Percentiles rank a stretch among this genome's conserved stretches.
phyloP scores from a whole-genome alignment of 371 early-diverging fungal species.

The Apophysomyces sp. region DNA sequence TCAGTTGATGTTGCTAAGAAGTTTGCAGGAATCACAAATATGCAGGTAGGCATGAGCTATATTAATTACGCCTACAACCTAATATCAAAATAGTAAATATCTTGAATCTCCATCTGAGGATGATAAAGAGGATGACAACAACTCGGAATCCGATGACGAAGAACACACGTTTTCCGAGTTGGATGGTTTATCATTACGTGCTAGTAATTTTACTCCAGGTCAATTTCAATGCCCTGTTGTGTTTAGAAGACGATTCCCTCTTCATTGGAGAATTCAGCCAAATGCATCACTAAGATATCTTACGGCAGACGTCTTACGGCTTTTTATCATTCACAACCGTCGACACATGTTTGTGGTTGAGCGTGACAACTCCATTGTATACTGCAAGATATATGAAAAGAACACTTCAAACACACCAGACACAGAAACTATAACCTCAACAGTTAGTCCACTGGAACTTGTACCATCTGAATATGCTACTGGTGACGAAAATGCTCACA shows the following conservation, averaged over 20 bases:
- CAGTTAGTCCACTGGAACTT: neutral
- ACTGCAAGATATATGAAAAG: conserved; percentile 46
- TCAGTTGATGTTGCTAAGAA: conserved; percentile 59
- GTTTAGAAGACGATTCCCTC: conserved; percentile 61
- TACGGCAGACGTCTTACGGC: conserved; percentile 50
- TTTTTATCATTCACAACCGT: conserved; percentile 71
- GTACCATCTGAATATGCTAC: neutral
- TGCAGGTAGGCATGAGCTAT: conserved; percentile 51
- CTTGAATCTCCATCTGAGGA: conserved; percentile 51
- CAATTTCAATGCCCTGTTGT: conserved; percentile 75
- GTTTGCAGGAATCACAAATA: conserved; percentile 64
- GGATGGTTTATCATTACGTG: neutral
- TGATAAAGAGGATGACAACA: conserved; percentile 17
- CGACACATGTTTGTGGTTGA: conserved; percentile 74
- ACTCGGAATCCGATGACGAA: conserved; percentile 29
- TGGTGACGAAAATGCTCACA: neutral
- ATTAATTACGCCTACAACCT: neutral
- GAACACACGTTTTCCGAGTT: conserved; percentile 41
- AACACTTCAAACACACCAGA: neutral
- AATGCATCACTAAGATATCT: conserved; percentile 66
- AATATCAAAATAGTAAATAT: conserved; percentile 50
- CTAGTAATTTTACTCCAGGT: conserved; percentile 50
- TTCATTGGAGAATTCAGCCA: conserved; percentile 78
- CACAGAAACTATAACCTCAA: neutral
- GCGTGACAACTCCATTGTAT: conserved; percentile 51